A percentile compares a stretch with the other conserved stretches of the same genome.
Conservation (phyloP, 345 rosid species). For the Euphorbia pulcherrima region DNA sequence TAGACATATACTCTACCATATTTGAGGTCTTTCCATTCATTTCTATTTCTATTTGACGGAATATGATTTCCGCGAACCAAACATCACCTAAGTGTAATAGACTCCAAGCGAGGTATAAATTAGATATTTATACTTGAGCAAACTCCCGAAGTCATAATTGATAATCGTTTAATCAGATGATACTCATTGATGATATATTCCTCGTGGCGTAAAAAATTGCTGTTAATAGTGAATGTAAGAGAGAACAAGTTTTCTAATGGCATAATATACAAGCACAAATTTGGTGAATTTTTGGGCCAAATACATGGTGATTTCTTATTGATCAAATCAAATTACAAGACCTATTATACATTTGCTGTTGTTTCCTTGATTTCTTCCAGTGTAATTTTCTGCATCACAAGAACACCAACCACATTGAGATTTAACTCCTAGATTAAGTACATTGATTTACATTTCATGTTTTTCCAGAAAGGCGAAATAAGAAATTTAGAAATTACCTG, state of each 20-base stretch:
- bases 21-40: too few relatives aligned
- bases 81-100: too few relatives aligned
- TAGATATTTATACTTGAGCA: too few relatives aligned
- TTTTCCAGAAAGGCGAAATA: too few relatives aligned
- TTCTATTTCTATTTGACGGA: too few relatives aligned
- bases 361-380: conserved; percentile 74
- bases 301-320: conserved; percentile 13
- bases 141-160: too few relatives aligned
- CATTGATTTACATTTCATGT: neutral
- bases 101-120: too few relatives aligned
- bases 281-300: neutral
- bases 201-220: neutral
- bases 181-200: too few relatives aligned
- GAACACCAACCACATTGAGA: neutral
- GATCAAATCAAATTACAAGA: conserved; percentile 8
- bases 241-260: conserved; percentile 10
- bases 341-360: conserved; percentile 51
- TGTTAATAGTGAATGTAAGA: neutral
- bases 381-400: conserved; percentile 53
- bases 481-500: conserved; percentile 49
- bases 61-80: too few relatives aligned
- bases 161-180: too few relatives aligned
- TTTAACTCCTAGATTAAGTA: neutral
- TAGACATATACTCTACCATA: too few relatives aligned
- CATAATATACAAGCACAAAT: conserved; percentile 24